Base-by-base conservation (phyloP, 257 asterid species). In the Rhazya stricta region DNA sequence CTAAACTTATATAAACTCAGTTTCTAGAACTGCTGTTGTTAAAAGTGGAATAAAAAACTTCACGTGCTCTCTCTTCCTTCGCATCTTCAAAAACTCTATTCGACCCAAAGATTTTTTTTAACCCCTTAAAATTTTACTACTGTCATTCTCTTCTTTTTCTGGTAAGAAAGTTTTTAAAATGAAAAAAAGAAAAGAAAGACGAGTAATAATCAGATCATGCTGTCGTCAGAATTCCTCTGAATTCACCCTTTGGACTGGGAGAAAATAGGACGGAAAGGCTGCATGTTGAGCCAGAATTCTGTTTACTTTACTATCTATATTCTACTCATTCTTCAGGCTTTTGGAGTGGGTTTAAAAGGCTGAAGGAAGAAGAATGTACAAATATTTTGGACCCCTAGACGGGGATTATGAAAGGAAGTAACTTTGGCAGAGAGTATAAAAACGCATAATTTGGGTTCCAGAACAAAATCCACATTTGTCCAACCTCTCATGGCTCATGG, bases 401-500 rank as follows among this genome's bases (percentile, higher is more conserved):
- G 69, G 32, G 12, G 39, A 36, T 50, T 75, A 41, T 50, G 42
- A 16, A 67, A 67, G 58, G n/a, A 66, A 66, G 43, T 16, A 51
- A 53, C 74, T 66, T 51, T 67, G 68, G 74, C 74, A 67, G 57
- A 51, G 67, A 75, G 78, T 74, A 74, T 50, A 65, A 72, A 41
- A 39, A 5, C n/a, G 73, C 67, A 73, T 72, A 72, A 53, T 78
- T 29, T 78, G 77, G 78, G 77, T 51, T 78, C 81, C 77, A 78
- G 77, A 66, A 73, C 74, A 37, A 72, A 78, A 78, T 67, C 81
- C 81, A 72, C 81, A 78, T 78, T 53, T 72, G 77, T 65, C 81
- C 67, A 72, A 41, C 69, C 42, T 19, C 30, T 46, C 68, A 67
- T 75, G 60, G 60, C 30, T 46, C 68, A 67, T 75, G 60, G 60